These are phyloP conservation scores for Rhododendron ferrugineum DNA, from an alignment of 148 eudicot species.

Conservation along the genomic window DNA sequence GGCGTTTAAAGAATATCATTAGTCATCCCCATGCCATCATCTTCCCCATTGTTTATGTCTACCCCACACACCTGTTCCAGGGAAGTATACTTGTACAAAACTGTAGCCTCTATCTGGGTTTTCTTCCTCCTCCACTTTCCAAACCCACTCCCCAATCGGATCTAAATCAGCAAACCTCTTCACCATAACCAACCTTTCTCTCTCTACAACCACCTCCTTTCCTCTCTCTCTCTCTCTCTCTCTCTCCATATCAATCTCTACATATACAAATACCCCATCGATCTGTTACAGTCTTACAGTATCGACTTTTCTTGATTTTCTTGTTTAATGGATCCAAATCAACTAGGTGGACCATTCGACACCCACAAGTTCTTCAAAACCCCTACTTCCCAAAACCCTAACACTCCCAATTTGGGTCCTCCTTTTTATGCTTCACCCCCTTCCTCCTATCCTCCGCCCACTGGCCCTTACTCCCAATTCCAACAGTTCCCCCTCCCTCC, in stretches of 20 bases:
- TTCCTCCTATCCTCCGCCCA: conserved; percentile 57
- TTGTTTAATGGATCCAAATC: conserved; percentile 42
- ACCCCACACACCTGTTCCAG: neutral
- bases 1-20: no score
- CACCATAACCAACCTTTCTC: neutral
- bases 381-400: conserved; percentile 37
- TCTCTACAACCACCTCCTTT: neutral
- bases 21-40: neutral
- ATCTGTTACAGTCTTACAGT: neutral
- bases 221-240: neutral
- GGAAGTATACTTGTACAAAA: neutral
- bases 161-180: neutral
- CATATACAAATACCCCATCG: neutral
- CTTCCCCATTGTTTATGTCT: neutral
- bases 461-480: conserved; percentile 28
- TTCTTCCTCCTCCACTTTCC: neutral
- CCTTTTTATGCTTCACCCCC: conserved; percentile 30
- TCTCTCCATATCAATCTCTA: neutral
- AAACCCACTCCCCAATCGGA: neutral
- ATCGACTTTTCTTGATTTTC: neutral
- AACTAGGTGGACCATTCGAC: conserved; percentile 47
- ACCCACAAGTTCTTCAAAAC: conserved; percentile 55
- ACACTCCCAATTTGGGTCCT: conserved; percentile 22
- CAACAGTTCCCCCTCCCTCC: conserved; percentile 15
- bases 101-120: neutral